phyloP scores from a whole-genome alignment of 352 stramenopile species.

The Globisporangium irregulare region DNA sequence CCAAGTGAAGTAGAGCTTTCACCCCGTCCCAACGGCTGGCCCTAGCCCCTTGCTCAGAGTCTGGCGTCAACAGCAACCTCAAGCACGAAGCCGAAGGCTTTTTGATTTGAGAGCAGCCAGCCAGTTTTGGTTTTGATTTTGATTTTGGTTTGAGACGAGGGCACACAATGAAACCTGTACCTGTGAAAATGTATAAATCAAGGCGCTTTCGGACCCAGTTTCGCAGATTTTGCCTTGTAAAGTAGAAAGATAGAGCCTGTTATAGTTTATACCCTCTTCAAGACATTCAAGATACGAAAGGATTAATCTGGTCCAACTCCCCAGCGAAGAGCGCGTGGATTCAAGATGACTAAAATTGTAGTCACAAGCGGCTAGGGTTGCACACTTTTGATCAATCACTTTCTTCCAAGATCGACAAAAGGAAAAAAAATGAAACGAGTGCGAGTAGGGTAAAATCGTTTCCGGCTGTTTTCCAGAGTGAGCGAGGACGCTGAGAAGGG shows the following conservation, averaged over 20 bases:
- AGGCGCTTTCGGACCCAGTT: background rate
- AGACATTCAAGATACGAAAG: background rate
- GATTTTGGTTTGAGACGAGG: slow-evolving; percentile 9
- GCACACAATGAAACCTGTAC: background rate
- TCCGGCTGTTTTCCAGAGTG: background rate
- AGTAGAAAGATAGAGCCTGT: background rate
- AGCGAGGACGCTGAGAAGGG: background rate
- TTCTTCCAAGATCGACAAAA: background rate
- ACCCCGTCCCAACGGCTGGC: background rate
- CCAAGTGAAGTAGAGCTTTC: background rate
- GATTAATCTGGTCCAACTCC: background rate
- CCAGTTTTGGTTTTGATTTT: background rate
- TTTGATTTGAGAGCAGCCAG: background rate
- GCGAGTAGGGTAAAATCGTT: background rate
- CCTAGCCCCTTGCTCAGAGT: background rate
- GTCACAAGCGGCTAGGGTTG: background rate
- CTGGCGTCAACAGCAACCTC: background rate
- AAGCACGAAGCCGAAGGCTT: background rate
- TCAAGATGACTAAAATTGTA: slow-evolving; percentile 8
- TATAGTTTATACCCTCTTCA: background rate
- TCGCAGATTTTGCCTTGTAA: background rate
- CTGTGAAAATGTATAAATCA: background rate
- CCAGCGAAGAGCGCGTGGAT: background rate
- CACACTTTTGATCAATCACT: background rate
- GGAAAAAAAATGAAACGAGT: background rate